Conservation (phyloP, 768 basidiomycete genomes). For the Lactifluus pinguis region DNA sequence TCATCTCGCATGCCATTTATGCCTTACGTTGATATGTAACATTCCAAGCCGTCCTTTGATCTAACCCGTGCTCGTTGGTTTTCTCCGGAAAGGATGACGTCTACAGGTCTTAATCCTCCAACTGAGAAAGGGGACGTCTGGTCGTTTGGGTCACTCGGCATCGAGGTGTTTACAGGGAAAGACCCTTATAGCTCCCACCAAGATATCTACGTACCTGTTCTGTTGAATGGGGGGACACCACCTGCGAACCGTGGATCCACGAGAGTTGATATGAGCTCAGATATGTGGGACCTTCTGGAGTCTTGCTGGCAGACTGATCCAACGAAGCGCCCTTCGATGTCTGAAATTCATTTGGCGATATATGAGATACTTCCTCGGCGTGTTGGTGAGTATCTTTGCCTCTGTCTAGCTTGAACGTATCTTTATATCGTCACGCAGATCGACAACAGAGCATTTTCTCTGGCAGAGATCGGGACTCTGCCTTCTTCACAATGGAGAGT, state of each 20-base stretch:
- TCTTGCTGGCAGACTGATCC: constrained; percentile 4
- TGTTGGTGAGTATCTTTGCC: too few relatives aligned
- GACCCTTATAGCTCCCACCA: background rate
- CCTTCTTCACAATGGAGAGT: too few relatives aligned
- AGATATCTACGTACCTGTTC: background rate
- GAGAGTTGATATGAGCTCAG: background rate
- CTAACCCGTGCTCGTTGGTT: constrained; percentile 4
- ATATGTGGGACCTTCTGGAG: constrained; percentile 14
- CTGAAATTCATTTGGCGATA: background rate
- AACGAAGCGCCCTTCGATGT: constrained; percentile 2
- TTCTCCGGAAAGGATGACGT: constrained; percentile 8
- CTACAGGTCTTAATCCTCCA: background rate
- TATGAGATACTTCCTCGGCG: background rate
- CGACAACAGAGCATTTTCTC: too few relatives aligned
- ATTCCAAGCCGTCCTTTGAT: constrained; percentile 24
- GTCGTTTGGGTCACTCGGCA: constrained; percentile 12
- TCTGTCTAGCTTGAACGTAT: too few relatives aligned
- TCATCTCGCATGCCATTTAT: background rate
- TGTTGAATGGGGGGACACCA: background rate
- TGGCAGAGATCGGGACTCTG: too few relatives aligned
- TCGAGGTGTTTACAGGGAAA: constrained; percentile 7
- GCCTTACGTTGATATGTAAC: background rate
- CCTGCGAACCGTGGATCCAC: background rate
- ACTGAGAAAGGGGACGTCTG: constrained; percentile 6
- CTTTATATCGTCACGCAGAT: too few relatives aligned